Percentiles rank a stretch among this genome's conserved stretches.
Conservation (phyloP, 2,329 filamentous ascomycete genomes). For the Verticillium longisporum region DNA sequence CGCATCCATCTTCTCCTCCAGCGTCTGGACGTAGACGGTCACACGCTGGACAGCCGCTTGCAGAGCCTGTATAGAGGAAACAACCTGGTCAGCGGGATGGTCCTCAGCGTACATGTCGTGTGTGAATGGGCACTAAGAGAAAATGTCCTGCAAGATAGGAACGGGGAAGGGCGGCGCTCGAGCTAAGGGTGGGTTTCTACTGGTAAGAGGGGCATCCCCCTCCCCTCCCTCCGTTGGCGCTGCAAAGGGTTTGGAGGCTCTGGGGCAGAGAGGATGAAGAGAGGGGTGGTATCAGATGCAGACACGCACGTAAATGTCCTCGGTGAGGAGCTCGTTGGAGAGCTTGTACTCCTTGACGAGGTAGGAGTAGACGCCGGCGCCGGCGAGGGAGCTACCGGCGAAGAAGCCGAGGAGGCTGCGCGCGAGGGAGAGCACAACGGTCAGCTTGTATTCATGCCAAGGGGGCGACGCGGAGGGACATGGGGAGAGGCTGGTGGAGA, state of each 20-base stretch:
- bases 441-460: conserved; percentile 2
- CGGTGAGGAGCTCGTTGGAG: conserved; percentile 85
- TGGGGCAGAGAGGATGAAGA: not conserved
- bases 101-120: not conserved
- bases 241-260: not conserved
- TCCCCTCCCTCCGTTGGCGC: not conserved
- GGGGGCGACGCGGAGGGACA: not conserved
- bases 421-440: no score
- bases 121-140: not conserved
- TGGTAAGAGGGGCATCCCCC: not conserved
- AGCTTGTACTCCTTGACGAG: conserved; percentile 89
- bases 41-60: conserved; percentile 83
- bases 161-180: not conserved
- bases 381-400: conserved; percentile 72
- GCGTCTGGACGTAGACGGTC: conserved; percentile 71
- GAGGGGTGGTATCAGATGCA: conserved; percentile 25
- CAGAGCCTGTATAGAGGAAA: conserved; percentile 54
- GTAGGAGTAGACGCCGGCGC: conserved; percentile 83
- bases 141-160: not conserved
- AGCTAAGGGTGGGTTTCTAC: conserved; percentile 4
- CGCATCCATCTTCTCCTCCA: conserved; percentile 73
- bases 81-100: not conserved
- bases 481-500: not conserved
- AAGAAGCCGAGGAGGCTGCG: conserved; percentile 85
- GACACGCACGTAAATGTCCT: conserved; percentile 87